Evolutionary conservation across 805 yeast genomes (phyloP).

Genomic region (Debaryomyces tyrocola): DNA sequence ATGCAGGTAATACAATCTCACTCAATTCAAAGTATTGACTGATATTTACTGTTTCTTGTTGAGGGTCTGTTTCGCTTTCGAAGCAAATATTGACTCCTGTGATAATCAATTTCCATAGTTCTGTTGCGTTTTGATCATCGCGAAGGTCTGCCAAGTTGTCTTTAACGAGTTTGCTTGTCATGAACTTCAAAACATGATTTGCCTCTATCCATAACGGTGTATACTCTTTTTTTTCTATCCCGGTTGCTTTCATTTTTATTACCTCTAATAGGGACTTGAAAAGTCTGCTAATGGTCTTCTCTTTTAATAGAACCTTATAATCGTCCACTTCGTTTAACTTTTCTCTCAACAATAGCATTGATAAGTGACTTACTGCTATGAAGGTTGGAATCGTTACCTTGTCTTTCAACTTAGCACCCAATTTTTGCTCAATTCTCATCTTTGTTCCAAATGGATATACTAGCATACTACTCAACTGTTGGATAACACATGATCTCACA

Average conservation of each 20-base stretch:
- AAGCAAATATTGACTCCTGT: slow-evolving; percentile 43
- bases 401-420: slow-evolving; percentile 30
- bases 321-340: slow-evolving; percentile 35
- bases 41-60: slow-evolving; percentile 47
- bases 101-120: slow-evolving; percentile 44
- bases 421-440: slow-evolving; percentile 54
- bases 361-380: slow-evolving; percentile 53
- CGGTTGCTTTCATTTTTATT: slow-evolving; percentile 44
- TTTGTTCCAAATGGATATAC: slow-evolving; percentile 64
- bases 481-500: slow-evolving; percentile 47
- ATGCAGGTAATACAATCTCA: slow-evolving; percentile 38
- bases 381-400: slow-evolving; percentile 59
- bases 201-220: slow-evolving; percentile 57
- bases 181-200: slow-evolving; percentile 35
- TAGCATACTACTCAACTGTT: slow-evolving; percentile 54
- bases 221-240: slow-evolving; percentile 19
- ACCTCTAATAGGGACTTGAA: slow-evolving; percentile 54
- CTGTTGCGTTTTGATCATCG: slow-evolving; percentile 13
- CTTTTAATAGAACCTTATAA: slow-evolving; percentile 38
- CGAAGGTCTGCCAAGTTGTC: slow-evolving; percentile 7
- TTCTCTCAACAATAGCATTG: slow-evolving; percentile 40
- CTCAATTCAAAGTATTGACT: slow-evolving; percentile 45
- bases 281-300: slow-evolving; percentile 46
- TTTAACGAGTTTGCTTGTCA: slow-evolving; percentile 32
- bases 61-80: slow-evolving; percentile 19